Conservation (phyloP, 148 eudicot species). For the Amaranthus palmeri region DNA sequence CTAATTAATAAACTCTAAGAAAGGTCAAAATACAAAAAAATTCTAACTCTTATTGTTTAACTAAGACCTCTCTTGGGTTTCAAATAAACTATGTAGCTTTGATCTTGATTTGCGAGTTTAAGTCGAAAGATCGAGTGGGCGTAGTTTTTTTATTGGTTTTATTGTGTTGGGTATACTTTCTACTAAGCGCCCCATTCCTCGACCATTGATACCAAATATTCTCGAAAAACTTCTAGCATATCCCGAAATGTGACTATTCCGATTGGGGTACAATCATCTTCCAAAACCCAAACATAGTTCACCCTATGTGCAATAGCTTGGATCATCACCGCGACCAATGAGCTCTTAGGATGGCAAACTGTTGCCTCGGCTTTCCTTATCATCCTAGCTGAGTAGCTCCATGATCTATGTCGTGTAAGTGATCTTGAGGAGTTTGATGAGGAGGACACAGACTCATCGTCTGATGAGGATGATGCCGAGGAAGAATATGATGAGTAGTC, state of each 20-base stretch:
- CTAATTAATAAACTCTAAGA: background rate
- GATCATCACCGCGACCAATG: conserved; percentile 83
- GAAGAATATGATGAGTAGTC: conserved; percentile 28
- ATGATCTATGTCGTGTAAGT: conserved; percentile 32
- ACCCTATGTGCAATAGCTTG: conserved; percentile 84
- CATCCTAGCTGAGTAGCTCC: conserved; percentile 61
- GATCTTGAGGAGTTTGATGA: conserved; percentile 16
- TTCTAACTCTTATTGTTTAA: background rate
- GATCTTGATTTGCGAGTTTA: background rate
- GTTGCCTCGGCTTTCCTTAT: conserved; percentile 57
- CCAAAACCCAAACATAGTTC: conserved; percentile 82
- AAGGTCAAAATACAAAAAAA: background rate
- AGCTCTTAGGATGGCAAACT: conserved; percentile 68
- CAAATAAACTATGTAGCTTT: background rate
- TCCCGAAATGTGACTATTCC: conserved; percentile 71
- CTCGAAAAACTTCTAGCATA: conserved; percentile 56
- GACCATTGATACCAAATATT: conserved; percentile 42
- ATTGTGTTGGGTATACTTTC: background rate
- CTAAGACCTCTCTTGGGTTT: background rate
- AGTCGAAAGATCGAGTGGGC: background rate
- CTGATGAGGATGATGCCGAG: conserved; percentile 39
- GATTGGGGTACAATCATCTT: conserved; percentile 46
- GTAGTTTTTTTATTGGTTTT: background rate
- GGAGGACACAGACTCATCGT: conserved; percentile 37
- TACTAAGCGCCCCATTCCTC: conserved; percentile 15